These are phyloP conservation scores for Tausonia pullulans DNA, from an alignment of 1,284 basidiomycete species.

Conservation along the genomic window DNA sequence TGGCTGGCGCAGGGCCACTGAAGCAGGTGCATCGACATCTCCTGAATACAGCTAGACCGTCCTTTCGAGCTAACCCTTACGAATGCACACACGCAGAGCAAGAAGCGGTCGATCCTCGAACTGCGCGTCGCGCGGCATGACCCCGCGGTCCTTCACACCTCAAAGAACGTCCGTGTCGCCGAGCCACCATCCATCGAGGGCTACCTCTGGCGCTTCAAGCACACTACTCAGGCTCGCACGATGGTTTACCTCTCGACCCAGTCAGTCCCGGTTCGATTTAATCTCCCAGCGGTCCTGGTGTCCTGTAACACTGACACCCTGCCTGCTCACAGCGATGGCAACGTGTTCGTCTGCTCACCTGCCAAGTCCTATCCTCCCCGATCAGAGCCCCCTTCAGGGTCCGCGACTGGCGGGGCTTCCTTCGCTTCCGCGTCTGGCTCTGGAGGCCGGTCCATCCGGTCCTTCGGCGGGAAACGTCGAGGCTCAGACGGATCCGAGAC, in stretches of 20 bases:
- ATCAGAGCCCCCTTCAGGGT: constrained; percentile 33
- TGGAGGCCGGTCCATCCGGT: no score
- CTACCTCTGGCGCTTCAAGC: constrained; percentile 54
- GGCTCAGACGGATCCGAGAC: no score
- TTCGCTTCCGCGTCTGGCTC: no score
- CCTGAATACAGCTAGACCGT: background rate
- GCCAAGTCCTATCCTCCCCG: constrained; percentile 53
- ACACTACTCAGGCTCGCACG: constrained; percentile 49
- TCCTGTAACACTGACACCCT: background rate
- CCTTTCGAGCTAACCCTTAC: no score
- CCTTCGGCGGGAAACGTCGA: no score
- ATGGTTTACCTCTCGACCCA: constrained; percentile 60
- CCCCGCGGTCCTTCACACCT: constrained; percentile 43
- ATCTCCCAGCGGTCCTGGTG: no score
- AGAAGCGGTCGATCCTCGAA: constrained; percentile 41
- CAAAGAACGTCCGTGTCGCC: constrained; percentile 44
- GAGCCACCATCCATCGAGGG: constrained; percentile 71
- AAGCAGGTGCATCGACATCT: constrained; percentile 43
- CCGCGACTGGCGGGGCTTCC: no score
- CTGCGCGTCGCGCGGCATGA: constrained; percentile 57
- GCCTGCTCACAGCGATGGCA: constrained; percentile 40
- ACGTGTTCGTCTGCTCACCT: constrained; percentile 51
- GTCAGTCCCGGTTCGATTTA: background rate
- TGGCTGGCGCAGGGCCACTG: constrained; percentile 55
- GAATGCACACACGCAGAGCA: no score